These are phyloP conservation scores for Escallonia herrerae DNA, from an alignment of 129 eudicot species.

Conservation along the genomic window DNA sequence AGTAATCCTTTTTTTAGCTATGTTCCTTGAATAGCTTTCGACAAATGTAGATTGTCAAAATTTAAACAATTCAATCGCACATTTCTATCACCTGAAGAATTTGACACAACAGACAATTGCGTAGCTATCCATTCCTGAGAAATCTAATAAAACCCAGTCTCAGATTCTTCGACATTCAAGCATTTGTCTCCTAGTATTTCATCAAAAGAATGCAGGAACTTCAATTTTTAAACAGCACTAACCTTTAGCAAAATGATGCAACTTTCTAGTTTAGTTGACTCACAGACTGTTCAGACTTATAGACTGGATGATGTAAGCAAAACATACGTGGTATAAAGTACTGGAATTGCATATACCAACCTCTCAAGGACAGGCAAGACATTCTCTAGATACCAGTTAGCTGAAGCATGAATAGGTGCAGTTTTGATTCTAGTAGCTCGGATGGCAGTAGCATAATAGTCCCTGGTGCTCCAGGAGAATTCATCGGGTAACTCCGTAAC, in stretches of 20 bases:
- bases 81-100: too few species aligned
- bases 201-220: not conserved
- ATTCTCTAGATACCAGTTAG: slow-evolving; percentile 76
- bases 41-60: too few species aligned
- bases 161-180: too few species aligned
- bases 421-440: slow-evolving; percentile 78
- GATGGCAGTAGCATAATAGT: slow-evolving; percentile 80
- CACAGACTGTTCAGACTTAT: not conserved
- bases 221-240: not conserved
- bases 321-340: too few species aligned
- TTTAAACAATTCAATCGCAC: too few species aligned
- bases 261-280: too few species aligned
- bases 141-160: too few species aligned
- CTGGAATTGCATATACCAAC: slow-evolving; percentile 30
- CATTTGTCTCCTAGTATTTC: not conserved
- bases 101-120: too few species aligned
- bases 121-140: too few species aligned
- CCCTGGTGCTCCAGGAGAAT: slow-evolving; percentile 92
- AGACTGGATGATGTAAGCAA: too few species aligned
- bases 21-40: too few species aligned
- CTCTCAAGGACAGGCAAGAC: slow-evolving; percentile 73
- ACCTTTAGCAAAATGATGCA: not conserved
- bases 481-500: slow-evolving; percentile 78
- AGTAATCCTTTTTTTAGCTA: too few species aligned
- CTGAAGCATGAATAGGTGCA: slow-evolving; percentile 97